phyloP scores from a whole-genome alignment of 164 flowering plant species.

The Magnolia officinalis region DNA sequence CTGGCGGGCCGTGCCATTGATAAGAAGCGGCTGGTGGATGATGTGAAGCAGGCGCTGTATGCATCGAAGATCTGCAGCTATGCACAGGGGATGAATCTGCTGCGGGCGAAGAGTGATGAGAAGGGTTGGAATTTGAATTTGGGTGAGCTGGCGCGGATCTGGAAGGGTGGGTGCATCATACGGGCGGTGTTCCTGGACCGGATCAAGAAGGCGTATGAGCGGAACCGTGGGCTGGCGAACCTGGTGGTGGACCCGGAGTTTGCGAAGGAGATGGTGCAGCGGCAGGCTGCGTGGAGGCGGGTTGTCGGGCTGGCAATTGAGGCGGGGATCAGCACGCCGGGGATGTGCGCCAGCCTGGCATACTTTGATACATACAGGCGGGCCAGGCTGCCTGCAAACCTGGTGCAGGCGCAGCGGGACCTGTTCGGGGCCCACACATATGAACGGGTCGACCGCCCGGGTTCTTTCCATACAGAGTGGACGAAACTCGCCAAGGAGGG shows the following conservation, averaged over 20 bases:
- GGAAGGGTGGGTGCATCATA: constrained; percentile 49
- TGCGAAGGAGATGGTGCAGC: constrained; percentile 46
- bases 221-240: constrained; percentile 36
- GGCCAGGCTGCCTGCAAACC: constrained; percentile 40
- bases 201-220: constrained; percentile 42
- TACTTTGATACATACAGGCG: constrained; percentile 44
- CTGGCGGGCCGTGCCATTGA: constrained; percentile 17
- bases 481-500: constrained; percentile 46
- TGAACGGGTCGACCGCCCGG: constrained; percentile 32
- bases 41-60: constrained; percentile 45
- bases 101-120: constrained; percentile 44
- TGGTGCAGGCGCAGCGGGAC: constrained; percentile 49
- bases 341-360: constrained; percentile 41
- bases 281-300: constrained; percentile 44
- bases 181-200: constrained; percentile 43
- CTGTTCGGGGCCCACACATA: constrained; percentile 46
- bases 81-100: constrained; percentile 47
- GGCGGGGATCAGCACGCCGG: constrained; percentile 43
- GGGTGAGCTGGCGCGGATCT: constrained; percentile 41
- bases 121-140: constrained; percentile 40
- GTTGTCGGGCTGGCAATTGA: constrained; percentile 35
- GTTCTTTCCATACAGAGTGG: constrained; percentile 51
- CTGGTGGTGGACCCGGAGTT: constrained; percentile 44
- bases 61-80: constrained; percentile 45
- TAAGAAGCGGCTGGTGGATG: constrained; percentile 41